Evolutionary conservation across 345 rosid species (phyloP).

Genomic region (Rhizophora mangle): DNA sequence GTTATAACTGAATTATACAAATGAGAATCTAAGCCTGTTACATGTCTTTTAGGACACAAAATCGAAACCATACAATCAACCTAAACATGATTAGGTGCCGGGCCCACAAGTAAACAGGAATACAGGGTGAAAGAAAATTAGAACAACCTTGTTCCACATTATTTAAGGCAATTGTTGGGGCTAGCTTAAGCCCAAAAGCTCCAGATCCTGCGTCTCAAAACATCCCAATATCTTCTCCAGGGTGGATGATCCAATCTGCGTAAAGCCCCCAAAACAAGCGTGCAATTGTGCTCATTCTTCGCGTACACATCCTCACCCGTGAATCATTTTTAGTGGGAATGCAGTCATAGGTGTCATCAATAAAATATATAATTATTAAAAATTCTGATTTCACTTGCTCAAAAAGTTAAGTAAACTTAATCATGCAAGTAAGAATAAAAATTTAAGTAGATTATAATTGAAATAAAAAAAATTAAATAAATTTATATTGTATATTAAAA

Average conservation of each 20-base stretch:
- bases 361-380: background rate
- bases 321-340: conserved; percentile 19
- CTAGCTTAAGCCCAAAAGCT: conserved; percentile 30
- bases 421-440: too few relatives aligned
- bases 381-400: too few relatives aligned
- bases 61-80: too few relatives aligned
- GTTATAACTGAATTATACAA: too few relatives aligned
- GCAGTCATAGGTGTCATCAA: conserved; percentile 29
- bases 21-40: too few relatives aligned
- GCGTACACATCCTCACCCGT: conserved; percentile 25
- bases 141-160: background rate
- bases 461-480: too few relatives aligned
- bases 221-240: conserved; percentile 37
- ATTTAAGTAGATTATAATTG: too few relatives aligned
- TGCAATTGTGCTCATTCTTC: conserved; percentile 20
- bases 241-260: conserved; percentile 19
- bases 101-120: too few relatives aligned
- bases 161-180: background rate
- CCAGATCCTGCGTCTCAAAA: conserved; percentile 31
- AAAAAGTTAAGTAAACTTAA: too few relatives aligned
- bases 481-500: too few relatives aligned
- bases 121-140: background rate
- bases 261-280: conserved; percentile 20
- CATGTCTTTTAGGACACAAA: too few relatives aligned
- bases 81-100: too few relatives aligned